phyloP scores from a whole-genome alignment of 2,329 filamentous ascomycete species.

The Sordariomycetes sp. region DNA sequence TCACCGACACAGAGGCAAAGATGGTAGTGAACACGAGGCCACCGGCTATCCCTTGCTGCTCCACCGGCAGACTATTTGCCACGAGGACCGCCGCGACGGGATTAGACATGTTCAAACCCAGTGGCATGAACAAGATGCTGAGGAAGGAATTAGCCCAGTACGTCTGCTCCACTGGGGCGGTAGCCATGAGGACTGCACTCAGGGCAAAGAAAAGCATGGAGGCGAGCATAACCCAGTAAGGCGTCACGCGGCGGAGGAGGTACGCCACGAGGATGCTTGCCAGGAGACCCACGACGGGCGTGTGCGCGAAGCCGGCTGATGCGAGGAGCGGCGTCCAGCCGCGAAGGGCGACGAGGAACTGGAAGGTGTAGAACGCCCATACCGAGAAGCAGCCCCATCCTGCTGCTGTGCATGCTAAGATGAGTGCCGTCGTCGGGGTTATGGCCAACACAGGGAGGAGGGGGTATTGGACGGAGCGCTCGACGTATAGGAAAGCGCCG shows the following conservation, averaged over 20 bases:
- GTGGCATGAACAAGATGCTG: slow-evolving; percentile 41
- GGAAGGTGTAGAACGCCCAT: slow-evolving; percentile 36
- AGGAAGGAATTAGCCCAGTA: slow-evolving; percentile 56
- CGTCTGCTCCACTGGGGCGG: slow-evolving; percentile 36
- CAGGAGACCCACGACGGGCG: slow-evolving; percentile 25
- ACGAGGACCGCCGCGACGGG: slow-evolving; percentile 49
- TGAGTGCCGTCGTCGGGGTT: slow-evolving; percentile 32
- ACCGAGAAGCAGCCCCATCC: slow-evolving; percentile 42
- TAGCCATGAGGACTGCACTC: slow-evolving; percentile 27
- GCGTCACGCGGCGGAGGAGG: slow-evolving; percentile 23
- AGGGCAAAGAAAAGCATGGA: slow-evolving; percentile 28
- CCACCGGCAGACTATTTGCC: slow-evolving; percentile 31
- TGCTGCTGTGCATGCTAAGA: slow-evolving; percentile 37
- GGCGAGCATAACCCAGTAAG: slow-evolving; percentile 27
- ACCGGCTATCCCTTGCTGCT: slow-evolving; percentile 31
- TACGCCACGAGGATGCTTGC: slow-evolving; percentile 30
- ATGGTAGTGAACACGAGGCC: slow-evolving; percentile 50
- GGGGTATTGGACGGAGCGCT: slow-evolving; percentile 32
- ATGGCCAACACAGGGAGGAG: slow-evolving; percentile 42
- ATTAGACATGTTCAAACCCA: slow-evolving; percentile 55
- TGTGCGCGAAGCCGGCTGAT: slow-evolving; percentile 28
- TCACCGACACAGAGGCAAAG: slow-evolving; percentile 56
- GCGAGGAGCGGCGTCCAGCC: slow-evolving; percentile 27
- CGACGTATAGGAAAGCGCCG: slow-evolving; percentile 41
- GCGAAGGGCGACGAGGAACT: slow-evolving; percentile 31